A percentile compares a stretch with the other conserved stretches of the same genome.
These are phyloP conservation scores for Nidularia pulvinata DNA, from an alignment of 768 basidiomycete genomes.

Conservation along the genomic window DNA sequence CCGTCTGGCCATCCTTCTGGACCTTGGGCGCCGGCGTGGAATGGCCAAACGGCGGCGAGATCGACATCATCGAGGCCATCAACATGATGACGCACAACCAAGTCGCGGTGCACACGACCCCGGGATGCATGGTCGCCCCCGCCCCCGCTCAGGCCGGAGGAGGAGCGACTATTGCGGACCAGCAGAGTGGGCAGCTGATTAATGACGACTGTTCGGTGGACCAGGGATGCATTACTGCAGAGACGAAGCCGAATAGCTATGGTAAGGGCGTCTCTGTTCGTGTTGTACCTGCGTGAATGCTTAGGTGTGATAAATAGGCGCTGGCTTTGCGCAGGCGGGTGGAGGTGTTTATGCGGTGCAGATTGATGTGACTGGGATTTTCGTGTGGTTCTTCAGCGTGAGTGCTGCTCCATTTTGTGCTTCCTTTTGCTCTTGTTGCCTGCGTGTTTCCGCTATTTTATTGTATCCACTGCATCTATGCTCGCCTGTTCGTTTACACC, in stretches of 20 bases:
- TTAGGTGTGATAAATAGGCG: too few species aligned
- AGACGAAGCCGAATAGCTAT: constrained; percentile 42
- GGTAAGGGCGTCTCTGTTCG: too few species aligned
- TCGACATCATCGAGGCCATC: constrained; percentile 61
- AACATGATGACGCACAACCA: constrained; percentile 52
- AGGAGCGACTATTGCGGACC: constrained; percentile 2
- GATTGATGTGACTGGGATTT: constrained; percentile 53
- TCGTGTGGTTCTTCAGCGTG: constrained; percentile 48
- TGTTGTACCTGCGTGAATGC: too few species aligned
- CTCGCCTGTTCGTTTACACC: too few species aligned
- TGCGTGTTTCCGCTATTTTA: too few species aligned
- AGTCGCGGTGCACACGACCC: constrained; percentile 51
- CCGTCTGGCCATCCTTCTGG: constrained; percentile 52
- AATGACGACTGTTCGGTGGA: constrained; percentile 25
- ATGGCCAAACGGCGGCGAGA: constrained; percentile 45
- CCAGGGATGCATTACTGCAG: constrained; percentile 42
- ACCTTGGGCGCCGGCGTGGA: constrained; percentile 27
- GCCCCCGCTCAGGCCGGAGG: constrained; percentile 18
- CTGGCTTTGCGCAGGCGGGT: constrained; percentile 47
- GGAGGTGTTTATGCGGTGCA: constrained; percentile 66
- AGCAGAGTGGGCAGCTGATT: constrained; percentile 27
- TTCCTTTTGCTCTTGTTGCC: too few species aligned
- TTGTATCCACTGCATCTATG: not conserved
- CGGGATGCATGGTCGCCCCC: constrained; percentile 22
- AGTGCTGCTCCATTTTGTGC: too few species aligned